Evolutionary conservation across 176 grass and related monocot species (phyloP), one percentile per base, ranked within the genome.

Genomic region (Musa beccarii): DNA sequence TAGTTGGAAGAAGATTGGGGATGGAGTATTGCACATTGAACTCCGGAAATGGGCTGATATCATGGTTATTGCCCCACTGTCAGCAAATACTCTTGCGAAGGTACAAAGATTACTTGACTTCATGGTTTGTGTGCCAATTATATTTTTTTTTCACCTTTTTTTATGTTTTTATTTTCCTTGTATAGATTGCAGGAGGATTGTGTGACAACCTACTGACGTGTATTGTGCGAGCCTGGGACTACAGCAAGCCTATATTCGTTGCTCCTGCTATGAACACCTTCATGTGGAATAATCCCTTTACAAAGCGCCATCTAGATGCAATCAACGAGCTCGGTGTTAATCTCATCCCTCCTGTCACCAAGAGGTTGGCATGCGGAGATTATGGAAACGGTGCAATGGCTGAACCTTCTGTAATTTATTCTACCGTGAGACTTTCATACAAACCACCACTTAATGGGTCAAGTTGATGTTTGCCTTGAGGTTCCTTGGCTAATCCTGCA

Each of bases 161-260:
- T 15, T 52, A 21, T 11, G 24, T 51, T 13, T 64, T 50, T 63
- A n/a, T n/a, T 19, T 80, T 26, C 11, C 0, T 10, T 53, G 9
- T 73, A 14, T 73, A 73, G 79, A 99, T 99, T 65, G 86, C 95
- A 8, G 88, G 90, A 19, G 95, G 95, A 29, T 74, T 94, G 12
- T 94, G 95, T 10, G 88, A 99, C 88, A 99, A 99, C 76, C 85
- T 99, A 54, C 71, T 99, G 70, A 94, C 95, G n/a, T 94, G 95
- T 82, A 89, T 92, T 15, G 81, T 99, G 56, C 84, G 95, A 74
- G 95, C 95, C 17, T 99, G 95, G 90, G 95, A 94, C 79, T 94
- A 79, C 83, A 87, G 78, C 10, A 99, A 92, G 69, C 88, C 90
- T 15, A 66, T 94, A 50, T 94, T 89, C 71, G 90, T 78, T 49